Conservation (phyloP, 352 stramenopile genomes). For the Phytophthora meadii region DNA sequence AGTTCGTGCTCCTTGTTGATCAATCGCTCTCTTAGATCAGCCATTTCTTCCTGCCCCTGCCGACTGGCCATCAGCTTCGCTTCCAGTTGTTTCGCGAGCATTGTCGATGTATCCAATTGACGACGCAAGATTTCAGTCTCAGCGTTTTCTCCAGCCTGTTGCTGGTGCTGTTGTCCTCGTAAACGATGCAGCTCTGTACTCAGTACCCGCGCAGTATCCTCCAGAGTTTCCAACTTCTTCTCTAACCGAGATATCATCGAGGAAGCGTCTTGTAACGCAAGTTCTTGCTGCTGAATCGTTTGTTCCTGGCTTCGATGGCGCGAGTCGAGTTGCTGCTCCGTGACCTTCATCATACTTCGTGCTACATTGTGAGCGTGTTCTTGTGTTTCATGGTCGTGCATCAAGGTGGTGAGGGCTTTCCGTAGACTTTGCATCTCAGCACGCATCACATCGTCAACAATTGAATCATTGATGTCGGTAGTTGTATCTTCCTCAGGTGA, state of each 20-base stretch:
- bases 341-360: constrained; percentile 28
- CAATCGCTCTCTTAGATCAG: constrained; percentile 13
- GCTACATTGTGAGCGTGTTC: constrained; percentile 38
- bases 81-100: constrained; percentile 35
- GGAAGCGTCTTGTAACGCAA: constrained; percentile 35
- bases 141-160: constrained; percentile 40
- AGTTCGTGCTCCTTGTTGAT: constrained; percentile 38
- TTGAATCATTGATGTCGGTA: constrained; percentile 6
- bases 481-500: constrained; percentile 1
- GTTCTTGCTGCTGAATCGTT: constrained; percentile 44
- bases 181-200: constrained; percentile 30
- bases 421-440: constrained; percentile 58
- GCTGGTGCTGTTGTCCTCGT: constrained; percentile 19
- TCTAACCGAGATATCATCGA: constrained; percentile 32
- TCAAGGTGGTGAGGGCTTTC: constrained; percentile 46
- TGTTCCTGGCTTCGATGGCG: constrained; percentile 38
- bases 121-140: constrained; percentile 67
- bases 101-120: constrained; percentile 36
- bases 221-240: constrained; percentile 31
- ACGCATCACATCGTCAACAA: constrained; percentile 52
- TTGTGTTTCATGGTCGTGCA: constrained; percentile 41
- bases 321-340: constrained; percentile 27
- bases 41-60: constrained; percentile 28
- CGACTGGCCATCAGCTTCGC: constrained; percentile 35
- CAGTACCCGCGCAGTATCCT: constrained; percentile 27